Evolutionary conservation across 768 basidiomycete species (phyloP).

Genomic region (Hortiboletus flavorubellus): DNA sequence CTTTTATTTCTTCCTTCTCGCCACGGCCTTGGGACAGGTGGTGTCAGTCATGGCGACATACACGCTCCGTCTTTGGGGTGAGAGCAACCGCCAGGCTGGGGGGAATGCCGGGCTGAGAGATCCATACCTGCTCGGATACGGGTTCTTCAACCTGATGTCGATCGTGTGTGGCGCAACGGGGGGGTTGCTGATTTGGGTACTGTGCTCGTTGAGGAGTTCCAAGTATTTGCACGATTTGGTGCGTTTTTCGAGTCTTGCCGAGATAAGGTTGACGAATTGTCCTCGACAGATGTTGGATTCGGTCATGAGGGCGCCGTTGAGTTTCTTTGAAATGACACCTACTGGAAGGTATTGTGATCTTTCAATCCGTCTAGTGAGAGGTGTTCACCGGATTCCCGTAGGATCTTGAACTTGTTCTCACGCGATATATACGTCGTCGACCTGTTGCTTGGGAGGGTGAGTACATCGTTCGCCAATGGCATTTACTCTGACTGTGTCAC

Average conservation of each 20-base stretch:
- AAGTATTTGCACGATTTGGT: conserved; percentile 75
- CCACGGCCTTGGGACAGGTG: conserved; percentile 54
- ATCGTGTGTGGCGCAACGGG: conserved; percentile 52
- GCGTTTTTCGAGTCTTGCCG: conserved; percentile 19
- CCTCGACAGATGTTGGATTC: conserved; percentile 67
- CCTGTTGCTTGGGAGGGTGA: conserved; percentile 67
- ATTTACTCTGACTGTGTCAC: not conserved
- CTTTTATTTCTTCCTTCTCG: conserved; percentile 61
- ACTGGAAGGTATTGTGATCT: conserved; percentile 58
- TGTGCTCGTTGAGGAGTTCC: conserved; percentile 72
- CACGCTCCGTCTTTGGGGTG: conserved; percentile 78
- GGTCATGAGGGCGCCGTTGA: conserved; percentile 78
- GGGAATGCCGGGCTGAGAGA: conserved; percentile 53
- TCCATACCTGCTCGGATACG: conserved; percentile 61
- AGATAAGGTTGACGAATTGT: not conserved
- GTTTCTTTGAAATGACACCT: conserved; percentile 89
- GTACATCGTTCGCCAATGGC: not conserved
- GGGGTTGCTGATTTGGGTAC: conserved; percentile 70
- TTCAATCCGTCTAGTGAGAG: not conserved
- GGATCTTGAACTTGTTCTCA: conserved; percentile 88
- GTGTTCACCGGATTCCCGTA: conserved; percentile 21
- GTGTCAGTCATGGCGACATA: conserved; percentile 57
- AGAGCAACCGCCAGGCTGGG: conserved; percentile 64
- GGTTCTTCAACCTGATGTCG: conserved; percentile 59
- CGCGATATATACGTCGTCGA: conserved; percentile 87